Conservation (phyloP, 169 alveolate species). For the Sarcocystis neurona region DNA sequence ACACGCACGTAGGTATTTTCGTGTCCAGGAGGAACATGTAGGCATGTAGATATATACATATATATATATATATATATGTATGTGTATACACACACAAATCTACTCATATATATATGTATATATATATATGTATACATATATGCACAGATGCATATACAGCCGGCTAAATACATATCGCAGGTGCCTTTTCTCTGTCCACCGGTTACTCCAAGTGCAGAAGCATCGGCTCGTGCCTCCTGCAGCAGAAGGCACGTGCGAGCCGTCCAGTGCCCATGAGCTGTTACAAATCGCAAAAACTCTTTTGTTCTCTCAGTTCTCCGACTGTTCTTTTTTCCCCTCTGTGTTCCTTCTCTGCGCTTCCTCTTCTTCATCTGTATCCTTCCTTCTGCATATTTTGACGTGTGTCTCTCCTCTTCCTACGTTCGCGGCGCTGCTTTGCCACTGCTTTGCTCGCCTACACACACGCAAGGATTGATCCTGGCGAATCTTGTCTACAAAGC, state of each 20-base stretch:
- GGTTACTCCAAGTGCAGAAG: not conserved
- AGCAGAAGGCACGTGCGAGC: not conserved
- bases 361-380: not conserved
- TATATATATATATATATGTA: too few relatives aligned
- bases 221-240: not conserved
- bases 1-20: too few relatives aligned
- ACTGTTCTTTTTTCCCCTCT: not conserved
- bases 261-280: not conserved
- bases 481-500: too few relatives aligned
- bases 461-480: too few relatives aligned
- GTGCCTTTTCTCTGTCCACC: not conserved
- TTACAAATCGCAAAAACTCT: not conserved
- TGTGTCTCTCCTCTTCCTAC: conserved; percentile 1
- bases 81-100: not conserved
- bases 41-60: not conserved
- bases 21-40: too few relatives aligned
- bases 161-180: not conserved
- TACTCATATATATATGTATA: not conserved
- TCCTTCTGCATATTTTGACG: not conserved
- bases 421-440: too few relatives aligned
- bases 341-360: not conserved
- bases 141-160: not conserved
- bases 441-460: too few relatives aligned
- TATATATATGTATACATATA: not conserved
- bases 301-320: not conserved